Evolutionary conservation across 768 basidiomycete genomes (phyloP).

Genomic region (Gelatoporia subvermispora): DNA sequence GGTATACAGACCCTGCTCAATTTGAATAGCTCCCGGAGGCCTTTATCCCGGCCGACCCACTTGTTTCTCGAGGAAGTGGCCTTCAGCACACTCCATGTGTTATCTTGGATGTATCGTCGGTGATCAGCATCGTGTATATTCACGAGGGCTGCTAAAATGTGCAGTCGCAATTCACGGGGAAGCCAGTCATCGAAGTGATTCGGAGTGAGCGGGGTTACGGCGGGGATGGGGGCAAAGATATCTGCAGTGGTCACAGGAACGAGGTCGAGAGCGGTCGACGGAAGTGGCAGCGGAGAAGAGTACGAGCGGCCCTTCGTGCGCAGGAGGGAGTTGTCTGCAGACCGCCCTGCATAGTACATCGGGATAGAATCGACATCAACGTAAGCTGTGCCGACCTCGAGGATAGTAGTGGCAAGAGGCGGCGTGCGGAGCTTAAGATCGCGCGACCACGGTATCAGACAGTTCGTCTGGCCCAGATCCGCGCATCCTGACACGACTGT

Average conservation of each 20-base stretch:
- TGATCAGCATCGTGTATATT: conserved; percentile 58
- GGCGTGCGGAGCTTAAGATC: conserved; percentile 26
- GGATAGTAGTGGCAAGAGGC: conserved; percentile 14
- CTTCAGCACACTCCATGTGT: conserved; percentile 55
- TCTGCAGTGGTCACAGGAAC: conserved; percentile 47
- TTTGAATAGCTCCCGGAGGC: conserved; percentile 72
- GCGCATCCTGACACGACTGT: conserved; percentile 7
- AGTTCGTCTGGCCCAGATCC: conserved; percentile 27
- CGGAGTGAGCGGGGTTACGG: conserved; percentile 24
- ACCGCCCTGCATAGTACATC: conserved; percentile 11
- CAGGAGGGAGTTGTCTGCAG: conserved; percentile 19
- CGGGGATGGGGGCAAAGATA: conserved; percentile 46
- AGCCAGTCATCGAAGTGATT: conserved; percentile 67
- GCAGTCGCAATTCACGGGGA: conserved; percentile 66
- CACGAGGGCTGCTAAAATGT: conserved; percentile 52
- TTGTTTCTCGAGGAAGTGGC: conserved; percentile 58
- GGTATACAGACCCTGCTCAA: conserved; percentile 63
- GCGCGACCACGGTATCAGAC: conserved; percentile 41
- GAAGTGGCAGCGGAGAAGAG: conserved; percentile 57
- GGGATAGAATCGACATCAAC: conserved; percentile 17
- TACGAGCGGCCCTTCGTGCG: conserved; percentile 55
- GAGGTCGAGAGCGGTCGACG: conserved; percentile 49
- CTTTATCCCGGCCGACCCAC: conserved; percentile 76
- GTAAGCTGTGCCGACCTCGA: conserved; percentile 18
- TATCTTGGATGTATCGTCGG: conserved; percentile 35